A percentile compares a stretch with the other conserved stretches of the same genome.
Conservation (phyloP, 208 protist species). For the Trypanosomatidae sp. region DNA sequence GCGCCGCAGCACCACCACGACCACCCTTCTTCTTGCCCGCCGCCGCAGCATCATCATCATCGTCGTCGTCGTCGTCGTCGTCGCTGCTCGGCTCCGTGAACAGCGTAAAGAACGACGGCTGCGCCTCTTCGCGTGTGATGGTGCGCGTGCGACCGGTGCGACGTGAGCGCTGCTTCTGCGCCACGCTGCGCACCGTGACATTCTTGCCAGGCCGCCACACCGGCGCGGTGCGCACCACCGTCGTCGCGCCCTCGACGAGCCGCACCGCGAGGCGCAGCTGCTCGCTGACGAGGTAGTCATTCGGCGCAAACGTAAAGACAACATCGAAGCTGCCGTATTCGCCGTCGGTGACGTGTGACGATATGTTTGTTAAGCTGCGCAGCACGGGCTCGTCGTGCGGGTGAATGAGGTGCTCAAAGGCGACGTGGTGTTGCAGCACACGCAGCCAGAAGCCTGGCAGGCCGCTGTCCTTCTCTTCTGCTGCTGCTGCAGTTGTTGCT, state of each 20-base stretch:
- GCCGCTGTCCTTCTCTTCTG: constrained; percentile 8
- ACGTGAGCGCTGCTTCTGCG: constrained; percentile 41
- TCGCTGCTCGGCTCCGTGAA: constrained; percentile 27
- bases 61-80: constrained; percentile 10
- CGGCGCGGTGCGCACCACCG: constrained; percentile 35
- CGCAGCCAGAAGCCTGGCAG: constrained; percentile 64
- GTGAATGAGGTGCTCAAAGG: constrained; percentile 47
- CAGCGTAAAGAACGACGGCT: constrained; percentile 68
- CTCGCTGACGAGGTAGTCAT: constrained; percentile 66
- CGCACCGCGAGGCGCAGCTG: constrained; percentile 36
- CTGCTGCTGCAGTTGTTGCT: neutral
- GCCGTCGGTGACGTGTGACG: constrained; percentile 25
- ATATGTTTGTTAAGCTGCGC: constrained; percentile 47
- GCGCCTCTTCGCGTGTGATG: constrained; percentile 22
- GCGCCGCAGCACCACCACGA: too few species aligned
- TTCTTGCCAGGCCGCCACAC: constrained; percentile 78
- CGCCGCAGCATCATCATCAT: constrained; percentile 3
- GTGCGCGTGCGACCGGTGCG: constrained; percentile 26
- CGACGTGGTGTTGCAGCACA: constrained; percentile 54
- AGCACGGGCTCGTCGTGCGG: constrained; percentile 65
- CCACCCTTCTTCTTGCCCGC: constrained; percentile 3
- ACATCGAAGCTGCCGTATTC: constrained; percentile 57
- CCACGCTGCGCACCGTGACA: constrained; percentile 35
- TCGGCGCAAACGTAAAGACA: constrained; percentile 71
- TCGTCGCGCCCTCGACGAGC: constrained; percentile 18